Conservation (phyloP, 129 eudicot genomes). For the Centrapalus pauciflorus region DNA sequence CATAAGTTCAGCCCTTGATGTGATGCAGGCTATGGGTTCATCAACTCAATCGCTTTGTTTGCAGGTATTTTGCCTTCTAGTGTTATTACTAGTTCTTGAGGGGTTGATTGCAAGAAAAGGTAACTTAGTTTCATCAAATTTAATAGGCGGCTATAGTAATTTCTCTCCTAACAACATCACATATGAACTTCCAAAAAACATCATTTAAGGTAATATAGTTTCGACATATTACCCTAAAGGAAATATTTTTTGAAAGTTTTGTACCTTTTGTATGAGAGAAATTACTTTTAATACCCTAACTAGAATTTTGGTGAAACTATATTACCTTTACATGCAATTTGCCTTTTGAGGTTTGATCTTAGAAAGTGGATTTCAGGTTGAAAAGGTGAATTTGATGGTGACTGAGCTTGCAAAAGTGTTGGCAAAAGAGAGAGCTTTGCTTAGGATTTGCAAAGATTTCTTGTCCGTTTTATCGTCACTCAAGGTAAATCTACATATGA, state of each 20-base stretch:
- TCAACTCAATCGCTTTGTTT: slow-evolving; percentile 51
- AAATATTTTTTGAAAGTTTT: too few species aligned
- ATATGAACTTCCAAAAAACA: too few species aligned
- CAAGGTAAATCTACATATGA: slow-evolving; percentile 39
- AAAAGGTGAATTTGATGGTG: slow-evolving; percentile 59
- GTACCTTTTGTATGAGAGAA: too few species aligned
- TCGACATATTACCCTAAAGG: too few species aligned
- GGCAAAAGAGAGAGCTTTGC: slow-evolving; percentile 56
- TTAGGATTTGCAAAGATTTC: slow-evolving; percentile 64
- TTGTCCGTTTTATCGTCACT: slow-evolving; percentile 66
- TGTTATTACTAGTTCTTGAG: too few species aligned
- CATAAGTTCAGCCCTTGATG: slow-evolving; percentile 68
- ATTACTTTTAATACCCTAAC: too few species aligned
- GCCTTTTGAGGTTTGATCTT: background rate
- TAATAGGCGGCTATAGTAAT: too few species aligned
- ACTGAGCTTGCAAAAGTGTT: slow-evolving; percentile 62
- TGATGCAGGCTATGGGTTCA: slow-evolving; percentile 74
- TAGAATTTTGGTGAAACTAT: too few species aligned
- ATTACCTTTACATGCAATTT: slow-evolving; percentile 39
- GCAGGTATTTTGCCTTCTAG: slow-evolving; percentile 38
- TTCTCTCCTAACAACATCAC: too few species aligned
- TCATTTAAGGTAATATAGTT: too few species aligned
- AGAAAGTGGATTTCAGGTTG: slow-evolving; percentile 47
- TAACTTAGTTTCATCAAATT: too few species aligned
- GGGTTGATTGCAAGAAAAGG: too few species aligned